Percentiles rank a stretch among this genome's conserved stretches.
phyloP scores from a whole-genome alignment of 2,329 filamentous ascomycete genomes.

The Escovopsis sp. region DNA sequence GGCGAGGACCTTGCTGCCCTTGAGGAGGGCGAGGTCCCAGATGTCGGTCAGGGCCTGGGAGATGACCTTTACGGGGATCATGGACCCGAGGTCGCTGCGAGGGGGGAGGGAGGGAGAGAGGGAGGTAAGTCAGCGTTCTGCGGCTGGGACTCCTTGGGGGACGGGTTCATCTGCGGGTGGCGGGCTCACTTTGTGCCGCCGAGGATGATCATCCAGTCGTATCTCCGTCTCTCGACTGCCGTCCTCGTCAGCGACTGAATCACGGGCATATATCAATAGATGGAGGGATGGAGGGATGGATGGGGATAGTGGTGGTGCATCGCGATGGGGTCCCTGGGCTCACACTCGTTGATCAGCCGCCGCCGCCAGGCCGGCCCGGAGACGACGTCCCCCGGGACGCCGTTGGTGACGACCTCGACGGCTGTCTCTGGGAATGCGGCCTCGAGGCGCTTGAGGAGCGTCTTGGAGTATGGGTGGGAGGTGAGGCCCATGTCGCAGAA shows the following conservation, averaged over 20 bases:
- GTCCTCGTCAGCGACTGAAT: background rate
- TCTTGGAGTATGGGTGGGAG: conserved; percentile 38
- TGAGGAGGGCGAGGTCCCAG: conserved; percentile 35
- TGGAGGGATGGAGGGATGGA: background rate
- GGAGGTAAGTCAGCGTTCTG: background rate
- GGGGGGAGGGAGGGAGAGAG: background rate
- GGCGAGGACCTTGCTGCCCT: conserved; percentile 42
- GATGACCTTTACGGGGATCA: conserved; percentile 25
- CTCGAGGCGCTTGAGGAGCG: conserved; percentile 31
- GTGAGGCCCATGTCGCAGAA: conserved; percentile 27
- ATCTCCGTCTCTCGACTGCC: conserved; percentile 17
- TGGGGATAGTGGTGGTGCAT: background rate
- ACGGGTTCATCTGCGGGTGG: background rate
- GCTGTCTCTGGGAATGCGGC: conserved; percentile 28
- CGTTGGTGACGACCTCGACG: conserved; percentile 33
- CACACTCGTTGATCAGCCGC: conserved; percentile 23
- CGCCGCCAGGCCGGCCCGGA: conserved; percentile 16
- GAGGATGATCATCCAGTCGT: conserved; percentile 48
- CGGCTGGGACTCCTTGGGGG: background rate
- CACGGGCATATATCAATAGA: background rate
- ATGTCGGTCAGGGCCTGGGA: conserved; percentile 32
- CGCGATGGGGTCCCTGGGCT: conserved; percentile 6
- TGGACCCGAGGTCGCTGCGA: conserved; percentile 35
- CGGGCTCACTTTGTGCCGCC: conserved; percentile 46
- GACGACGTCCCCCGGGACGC: conserved; percentile 37